Percentiles rank a stretch among this genome's conserved stretches.
Conservation (phyloP, 441 rosid species). For the Pelargonium citronellum region DNA sequence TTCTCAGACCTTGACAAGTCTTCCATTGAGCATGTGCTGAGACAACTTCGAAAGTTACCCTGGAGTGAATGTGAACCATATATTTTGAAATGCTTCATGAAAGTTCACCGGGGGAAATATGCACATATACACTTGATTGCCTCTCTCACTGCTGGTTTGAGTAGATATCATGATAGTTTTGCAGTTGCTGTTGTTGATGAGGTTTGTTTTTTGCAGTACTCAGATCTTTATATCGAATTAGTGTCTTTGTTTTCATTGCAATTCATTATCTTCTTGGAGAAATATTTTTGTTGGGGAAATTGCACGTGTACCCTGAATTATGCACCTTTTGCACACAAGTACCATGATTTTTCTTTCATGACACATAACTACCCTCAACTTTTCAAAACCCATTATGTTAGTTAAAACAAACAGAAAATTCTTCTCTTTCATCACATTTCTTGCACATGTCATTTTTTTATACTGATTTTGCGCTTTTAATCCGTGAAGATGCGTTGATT, state of each 20-base stretch:
- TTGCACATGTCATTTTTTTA: too few relatives aligned
- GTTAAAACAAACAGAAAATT: too few relatives aligned
- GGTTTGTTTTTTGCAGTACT: constrained; percentile 40
- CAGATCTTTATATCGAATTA: neutral
- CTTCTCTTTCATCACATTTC: too few relatives aligned
- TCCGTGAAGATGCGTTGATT: too few relatives aligned
- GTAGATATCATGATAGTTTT: constrained; percentile 96
- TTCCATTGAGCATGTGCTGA: constrained; percentile 82
- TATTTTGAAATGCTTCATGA: constrained; percentile 95
- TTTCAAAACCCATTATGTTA: too few relatives aligned
- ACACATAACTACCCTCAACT: neutral
- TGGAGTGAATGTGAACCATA: constrained; percentile 94
- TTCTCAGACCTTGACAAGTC: constrained; percentile 97
- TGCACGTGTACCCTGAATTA: too few relatives aligned
- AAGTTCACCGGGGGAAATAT: constrained; percentile 91
- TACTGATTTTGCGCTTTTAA: too few relatives aligned
- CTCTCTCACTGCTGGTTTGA: constrained; percentile 94
- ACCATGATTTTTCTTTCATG: too few relatives aligned
- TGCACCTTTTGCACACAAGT: too few relatives aligned
- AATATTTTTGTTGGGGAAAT: too few relatives aligned
- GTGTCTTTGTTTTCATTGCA: constrained; percentile 6
- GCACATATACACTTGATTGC: constrained; percentile 98
- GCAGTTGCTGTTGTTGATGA: constrained; percentile 98
- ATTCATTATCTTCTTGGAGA: too few relatives aligned
- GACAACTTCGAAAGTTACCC: constrained; percentile 97